These are phyloP conservation scores for Conringia planisiliqua DNA, from an alignment of 345 rosid genomes.

Conservation along the genomic window DNA sequence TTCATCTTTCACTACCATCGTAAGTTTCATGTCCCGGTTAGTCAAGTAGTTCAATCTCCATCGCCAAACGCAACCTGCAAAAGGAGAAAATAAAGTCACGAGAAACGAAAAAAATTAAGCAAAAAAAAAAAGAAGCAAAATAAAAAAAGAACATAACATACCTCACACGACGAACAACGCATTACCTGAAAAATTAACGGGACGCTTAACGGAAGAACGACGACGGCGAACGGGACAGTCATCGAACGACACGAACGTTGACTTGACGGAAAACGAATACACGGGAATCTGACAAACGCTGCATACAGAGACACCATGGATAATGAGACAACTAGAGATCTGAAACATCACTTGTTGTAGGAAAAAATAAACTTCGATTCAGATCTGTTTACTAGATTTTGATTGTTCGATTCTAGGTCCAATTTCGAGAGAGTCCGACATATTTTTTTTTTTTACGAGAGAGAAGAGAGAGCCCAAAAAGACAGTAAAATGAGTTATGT, in stretches of 20 bases:
- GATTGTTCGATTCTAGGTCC: not conserved
- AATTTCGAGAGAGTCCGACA: not conserved
- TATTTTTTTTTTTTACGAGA: not conserved
- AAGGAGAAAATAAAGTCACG: not conserved
- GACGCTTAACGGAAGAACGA: not conserved
- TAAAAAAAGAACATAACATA: conserved; percentile 3
- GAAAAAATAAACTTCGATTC: not conserved
- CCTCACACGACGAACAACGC: conserved; percentile 24
- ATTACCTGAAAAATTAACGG: conserved; percentile 21
- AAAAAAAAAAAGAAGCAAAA: not conserved
- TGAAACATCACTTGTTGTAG: not conserved
- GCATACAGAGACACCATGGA: not conserved
- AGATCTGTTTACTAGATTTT: not conserved
- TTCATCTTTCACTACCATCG: not conserved
- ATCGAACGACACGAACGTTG: conserved; percentile 7
- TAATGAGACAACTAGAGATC: not conserved
- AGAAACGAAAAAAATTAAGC: not conserved
- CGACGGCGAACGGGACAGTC: conserved; percentile 15
- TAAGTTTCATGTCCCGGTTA: not conserved
- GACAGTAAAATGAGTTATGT: conserved; percentile 24
- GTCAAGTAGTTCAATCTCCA: not conserved
- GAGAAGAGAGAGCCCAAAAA: not conserved
- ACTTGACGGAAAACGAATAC: conserved; percentile 15
- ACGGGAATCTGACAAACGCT: conserved; percentile 6
- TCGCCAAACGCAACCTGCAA: conserved; percentile 14